Base-by-base conservation (phyloP, 164 flowering plant species). In the Cinnamomum micranthum region DNA sequence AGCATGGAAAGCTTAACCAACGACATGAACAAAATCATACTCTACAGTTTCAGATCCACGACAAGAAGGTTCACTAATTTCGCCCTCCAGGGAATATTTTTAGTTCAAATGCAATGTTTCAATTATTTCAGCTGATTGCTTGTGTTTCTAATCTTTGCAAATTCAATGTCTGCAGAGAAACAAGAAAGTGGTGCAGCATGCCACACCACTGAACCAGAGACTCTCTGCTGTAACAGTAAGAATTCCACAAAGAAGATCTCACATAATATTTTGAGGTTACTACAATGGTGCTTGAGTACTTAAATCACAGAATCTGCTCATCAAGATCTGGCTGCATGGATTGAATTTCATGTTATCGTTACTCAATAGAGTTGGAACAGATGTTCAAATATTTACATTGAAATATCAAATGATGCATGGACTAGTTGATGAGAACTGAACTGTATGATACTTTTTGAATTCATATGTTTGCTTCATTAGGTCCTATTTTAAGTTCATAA, bases 181-280 rank as follows among this genome's bases (percentile, higher is more conserved):
- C 19, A 87, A 87, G 84, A 85, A 85, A 73, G 85, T 81, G 78
- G 88, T 88, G 47, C 84, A 77, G 2, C 88, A 78, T 20, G 87
- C 88, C 71, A 83, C 76, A 6, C 81, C 77, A 76, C 58, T 86
- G 81, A 89, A 88, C 70, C 87, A 90, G 70, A 86, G 87, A 69
- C 76, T 87, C 25, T 81, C 86, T 62, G 85, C 88, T 58, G 86
- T 67, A 1, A 85, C 88, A 50, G 86, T 67, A 1, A 84, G 88
- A 23, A 85, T 81, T 4, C 90, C 91, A 4, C 28, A 76, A 11
- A 70, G 75, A 65, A 84, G 87, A 81, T 90, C 91, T 65, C 88
- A 85, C 6, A 75, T 90, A 1, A 85, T 87, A 2, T 76, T 74
- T 79, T 89, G 91, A 10, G 91, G 91, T 35, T 81, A 82, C 80